These are phyloP conservation scores for Colletotrichum sidae DNA, from an alignment of 2,329 filamentous ascomycete species.

Conservation along the genomic window DNA sequence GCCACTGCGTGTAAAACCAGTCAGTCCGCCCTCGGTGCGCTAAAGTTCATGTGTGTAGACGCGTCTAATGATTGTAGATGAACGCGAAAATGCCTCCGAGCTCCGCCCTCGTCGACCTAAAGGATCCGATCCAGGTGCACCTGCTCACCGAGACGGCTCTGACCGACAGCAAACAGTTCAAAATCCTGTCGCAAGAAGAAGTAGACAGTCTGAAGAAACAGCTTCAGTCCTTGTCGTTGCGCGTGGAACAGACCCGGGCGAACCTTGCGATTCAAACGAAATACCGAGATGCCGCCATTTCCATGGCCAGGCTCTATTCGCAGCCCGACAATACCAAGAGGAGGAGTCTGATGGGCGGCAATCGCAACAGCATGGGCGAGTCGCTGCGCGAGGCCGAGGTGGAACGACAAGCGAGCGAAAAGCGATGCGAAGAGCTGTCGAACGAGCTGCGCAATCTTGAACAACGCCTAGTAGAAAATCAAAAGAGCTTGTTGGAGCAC, in stretches of 20 bases:
- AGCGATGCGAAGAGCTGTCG: slow-evolving; percentile 87
- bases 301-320: slow-evolving; percentile 83
- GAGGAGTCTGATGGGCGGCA: slow-evolving; percentile 58
- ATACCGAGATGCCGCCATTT: slow-evolving; percentile 91
- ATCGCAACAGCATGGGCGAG: slow-evolving; percentile 60
- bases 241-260: slow-evolving; percentile 84
- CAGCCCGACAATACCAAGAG: slow-evolving; percentile 63
- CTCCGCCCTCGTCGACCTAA: slow-evolving; percentile 69
- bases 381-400: slow-evolving; percentile 73
- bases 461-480: slow-evolving; percentile 78
- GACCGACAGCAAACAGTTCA: slow-evolving; percentile 85
- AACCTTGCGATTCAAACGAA: slow-evolving; percentile 93
- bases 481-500: slow-evolving; percentile 84
- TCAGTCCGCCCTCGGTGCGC: slow-evolving; percentile 50
- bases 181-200: slow-evolving; percentile 90
- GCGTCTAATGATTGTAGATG: slow-evolving; percentile 52
- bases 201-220: slow-evolving; percentile 93
- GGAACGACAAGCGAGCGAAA: slow-evolving; percentile 79
- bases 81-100: slow-evolving; percentile 65
- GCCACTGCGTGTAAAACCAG: slow-evolving; percentile 65
- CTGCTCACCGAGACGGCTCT: slow-evolving; percentile 94
- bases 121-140: slow-evolving; percentile 86
- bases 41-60: neutral
- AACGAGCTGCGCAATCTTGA: slow-evolving; percentile 84
- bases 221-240: slow-evolving; percentile 75